phyloP scores from a whole-genome alignment of 2,329 filamentous ascomycete genomes.

The Plenodomus biglobosus region DNA sequence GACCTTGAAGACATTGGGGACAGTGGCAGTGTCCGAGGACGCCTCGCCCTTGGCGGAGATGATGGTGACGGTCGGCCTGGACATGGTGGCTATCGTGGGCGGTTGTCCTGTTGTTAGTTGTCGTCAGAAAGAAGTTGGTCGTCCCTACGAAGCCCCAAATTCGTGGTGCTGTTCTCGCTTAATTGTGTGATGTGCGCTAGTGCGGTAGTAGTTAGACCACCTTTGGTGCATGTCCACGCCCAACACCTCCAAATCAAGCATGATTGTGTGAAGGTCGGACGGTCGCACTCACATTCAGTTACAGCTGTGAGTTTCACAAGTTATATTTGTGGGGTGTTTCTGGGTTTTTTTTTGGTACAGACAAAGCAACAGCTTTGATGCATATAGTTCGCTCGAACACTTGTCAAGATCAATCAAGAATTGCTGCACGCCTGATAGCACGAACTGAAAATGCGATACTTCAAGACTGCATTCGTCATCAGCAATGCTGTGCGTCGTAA shows the following conservation, averaged over 20 bases:
- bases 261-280: not conserved
- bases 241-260: not conserved
- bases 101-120: constrained; percentile 36
- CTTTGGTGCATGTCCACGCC: not conserved
- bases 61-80: constrained; percentile 96
- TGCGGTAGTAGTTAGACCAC: not conserved
- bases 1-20: constrained; percentile 90
- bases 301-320: too few relatives aligned
- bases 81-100: constrained; percentile 56
- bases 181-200: not conserved
- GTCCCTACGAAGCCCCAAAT: not conserved
- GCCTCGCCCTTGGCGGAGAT: constrained; percentile 93
- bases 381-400: too few relatives aligned
- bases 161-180: not conserved
- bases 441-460: too few relatives aligned
- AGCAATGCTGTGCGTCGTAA: too few relatives aligned
- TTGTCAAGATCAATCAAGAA: too few relatives aligned
- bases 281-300: too few relatives aligned
- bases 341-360: too few relatives aligned
- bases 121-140: constrained; percentile 8
- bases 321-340: too few relatives aligned
- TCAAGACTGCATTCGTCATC: too few relatives aligned
- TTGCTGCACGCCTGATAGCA: too few relatives aligned
- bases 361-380: too few relatives aligned
- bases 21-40: constrained; percentile 83